phyloP scores from a whole-genome alignment of 352 stramenopile genomes.

The Globisporangium iwayamae region DNA sequence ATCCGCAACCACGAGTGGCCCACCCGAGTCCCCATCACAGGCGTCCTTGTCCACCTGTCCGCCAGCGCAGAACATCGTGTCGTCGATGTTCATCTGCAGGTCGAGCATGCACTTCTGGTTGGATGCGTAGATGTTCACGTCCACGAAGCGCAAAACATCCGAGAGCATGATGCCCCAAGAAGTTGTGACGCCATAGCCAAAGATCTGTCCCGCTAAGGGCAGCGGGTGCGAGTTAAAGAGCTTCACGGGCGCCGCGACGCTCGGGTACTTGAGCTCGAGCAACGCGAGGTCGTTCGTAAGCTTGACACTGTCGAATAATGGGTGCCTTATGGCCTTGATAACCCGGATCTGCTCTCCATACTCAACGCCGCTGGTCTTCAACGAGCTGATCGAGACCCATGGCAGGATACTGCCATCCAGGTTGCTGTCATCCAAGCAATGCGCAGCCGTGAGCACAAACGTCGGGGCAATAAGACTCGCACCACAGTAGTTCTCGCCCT shows the following conservation, averaged over 20 bases:
- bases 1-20: constrained; percentile 18
- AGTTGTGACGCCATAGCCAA: constrained; percentile 16
- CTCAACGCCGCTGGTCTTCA: constrained; percentile 14
- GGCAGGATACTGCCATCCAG: constrained; percentile 12
- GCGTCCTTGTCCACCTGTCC: constrained; percentile 18
- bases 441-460: constrained; percentile 15
- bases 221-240: constrained; percentile 18
- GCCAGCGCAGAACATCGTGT: constrained; percentile 23
- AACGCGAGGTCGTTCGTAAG: constrained; percentile 22
- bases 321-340: constrained; percentile 20
- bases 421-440: constrained; percentile 12
- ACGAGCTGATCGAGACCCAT: constrained; percentile 25
- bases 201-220: constrained; percentile 4
- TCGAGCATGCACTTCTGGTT: constrained; percentile 14
- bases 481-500: constrained; percentile 13
- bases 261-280: constrained; percentile 22
- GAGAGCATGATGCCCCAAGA: constrained; percentile 10
- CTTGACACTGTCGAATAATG: constrained; percentile 12
- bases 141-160: constrained; percentile 17
- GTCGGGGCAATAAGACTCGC: constrained; percentile 7
- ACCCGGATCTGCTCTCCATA: constrained; percentile 30
- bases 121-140: constrained; percentile 12
- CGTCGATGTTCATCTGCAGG: constrained; percentile 13
- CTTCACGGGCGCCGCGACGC: constrained; percentile 13
- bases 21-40: constrained; percentile 23